Evolutionary conservation across 805 yeast genomes (phyloP), one percentile per base, ranked within the genome.

Genomic region (Candida adriatica): DNA sequence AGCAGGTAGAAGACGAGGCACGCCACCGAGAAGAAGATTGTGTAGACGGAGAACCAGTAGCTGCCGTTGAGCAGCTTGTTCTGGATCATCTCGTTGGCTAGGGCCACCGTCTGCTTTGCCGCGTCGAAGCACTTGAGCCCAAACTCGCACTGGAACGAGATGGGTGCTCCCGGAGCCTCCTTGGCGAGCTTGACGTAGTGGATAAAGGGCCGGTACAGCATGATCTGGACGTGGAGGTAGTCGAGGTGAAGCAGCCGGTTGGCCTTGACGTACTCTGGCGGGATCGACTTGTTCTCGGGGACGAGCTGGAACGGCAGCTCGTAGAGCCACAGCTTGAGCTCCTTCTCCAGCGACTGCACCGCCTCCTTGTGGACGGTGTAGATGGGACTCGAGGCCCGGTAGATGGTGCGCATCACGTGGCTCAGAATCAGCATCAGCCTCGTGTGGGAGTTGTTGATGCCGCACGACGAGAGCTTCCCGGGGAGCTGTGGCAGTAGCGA

Each of bases 41-140:
- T 86, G 55, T 87, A 87, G 54, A 82, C 78, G n/a, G 92, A 79
- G 49, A 85, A 87, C 95, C 96, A 86, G 53, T 87, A 88, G 1
- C 94, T 83, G 2, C 95, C 95, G 43, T 83, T 75, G 36, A 87
- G 61, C 46, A 83, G 62, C 39, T 80, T 71, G 37, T 75, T 74
- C 39, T 73, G 69, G 35, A 82, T 74, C 84, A 87, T 75, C 41
- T 80, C 86, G 45, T 82, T 75, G 0, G 95, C 88, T 37, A 86
- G 55, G 45, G 78, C 72, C 11, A 87, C 84, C 17, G 81, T 94
- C 46, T 79, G 70, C 38, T 94, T 66, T 0, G 95, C 85, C 5
- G 85, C 86, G 36, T 78, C 78, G 34, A 88, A 80, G 55, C 95
- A 87, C 49, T 85, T 84, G 46, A 80, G 67, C 0, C 95, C 95